Base-by-base conservation (phyloP, 768 basidiomycete genomes). In the Naematelia aurantialba region DNA sequence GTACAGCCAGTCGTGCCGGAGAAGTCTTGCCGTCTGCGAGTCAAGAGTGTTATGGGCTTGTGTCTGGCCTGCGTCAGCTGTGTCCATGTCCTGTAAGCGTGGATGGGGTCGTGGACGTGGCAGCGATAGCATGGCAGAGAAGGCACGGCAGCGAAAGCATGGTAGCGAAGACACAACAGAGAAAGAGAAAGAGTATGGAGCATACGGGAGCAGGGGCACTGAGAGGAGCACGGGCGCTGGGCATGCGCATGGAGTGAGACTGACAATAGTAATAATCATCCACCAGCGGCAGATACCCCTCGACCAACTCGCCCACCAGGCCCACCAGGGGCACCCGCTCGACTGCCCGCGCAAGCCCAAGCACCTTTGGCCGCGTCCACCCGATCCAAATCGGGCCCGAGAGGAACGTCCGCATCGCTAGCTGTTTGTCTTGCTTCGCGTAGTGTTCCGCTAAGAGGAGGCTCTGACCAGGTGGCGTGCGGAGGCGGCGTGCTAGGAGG, bases 361-460 rank as follows among this genome's bases (percentile, higher is more conserved):
- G 60, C 21, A 73, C 50, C 56, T 74, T 76, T 27, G 66, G 65
- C 47, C 73, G 29, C 13, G 74, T 76, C 58, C 63, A 76, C 21
- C 68, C 67, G 22, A 72, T 52, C 92, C 92, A 96, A 52, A 93
- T 84, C 19, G 87, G 85, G 19, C 91, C 91, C 44, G 89, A 85
- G 61, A 94, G 78, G 45, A 93, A 82, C 72, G 91, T 91, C 13
- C 52, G 52, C 86, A 87, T 89, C 10, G 88, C 70, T 62, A 94
- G 82, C 66, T 89, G 87, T 53, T 85, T 82, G 75, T 96, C 92
- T 66, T 90, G 81, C 55, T 83, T 82, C 13, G 89, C 87, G 67
- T 93, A 89, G 71, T 93, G 91, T 13, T 72, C 54, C 4, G 64
- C 56, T 2, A 67, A 57, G 1, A 71, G 61, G 1, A 71, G 83